Evolutionary conservation across 345 rosid species (phyloP), one percentile per base, ranked within the genome.

Genomic region (Euphorbia tirucalli): DNA sequence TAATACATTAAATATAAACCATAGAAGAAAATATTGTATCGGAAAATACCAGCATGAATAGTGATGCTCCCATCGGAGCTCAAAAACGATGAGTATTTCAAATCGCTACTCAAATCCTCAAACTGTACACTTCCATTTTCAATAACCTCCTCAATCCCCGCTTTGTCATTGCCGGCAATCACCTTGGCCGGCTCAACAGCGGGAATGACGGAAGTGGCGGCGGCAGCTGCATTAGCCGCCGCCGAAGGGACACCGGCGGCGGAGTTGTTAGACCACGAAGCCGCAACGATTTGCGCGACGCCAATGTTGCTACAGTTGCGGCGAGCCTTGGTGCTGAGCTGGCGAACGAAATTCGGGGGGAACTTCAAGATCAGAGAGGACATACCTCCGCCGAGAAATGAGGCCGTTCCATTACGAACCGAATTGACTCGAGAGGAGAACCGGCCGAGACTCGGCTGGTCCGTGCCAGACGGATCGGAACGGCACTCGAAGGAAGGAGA

Each of bases 271-370:
- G 99, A 81, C 99, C 99, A 95, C 83, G 92, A 87, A 59, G 99
- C 99, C 28, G 99, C 98, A 50, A 90, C 99, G 70, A 95, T 82
- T 83, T 95, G 99, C 21, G 99, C 99, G 59, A 95, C 99, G 57
- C 99, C 99, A 81, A 95, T 95, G 83, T 95, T 95, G 92, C 97
- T 87, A 81, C 97, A 95, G 88, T 95, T 95, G 75, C 99, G 86
- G 65, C 99, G 90, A 52, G 96, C 93, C 90, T 92, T 95, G 64
- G 77, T 86, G 83, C 98, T 90, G 50, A 95, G 92, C 88, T 95
- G 99, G 74, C 97, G 97, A 31, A 90, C 99, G 75, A 90, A 92
- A 81, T 95, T 95, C 2, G 97, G 99, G 5, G 99, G 99, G 72
- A 95, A 95, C 61, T 85, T 85, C 76, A 90, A 70, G 77, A 95